A percentile compares a stretch with the other conserved stretches of the same genome.
Evolutionary conservation across 2,329 filamentous ascomycete genomes (phyloP).

Genomic region (Exophiala mesophila): DNA sequence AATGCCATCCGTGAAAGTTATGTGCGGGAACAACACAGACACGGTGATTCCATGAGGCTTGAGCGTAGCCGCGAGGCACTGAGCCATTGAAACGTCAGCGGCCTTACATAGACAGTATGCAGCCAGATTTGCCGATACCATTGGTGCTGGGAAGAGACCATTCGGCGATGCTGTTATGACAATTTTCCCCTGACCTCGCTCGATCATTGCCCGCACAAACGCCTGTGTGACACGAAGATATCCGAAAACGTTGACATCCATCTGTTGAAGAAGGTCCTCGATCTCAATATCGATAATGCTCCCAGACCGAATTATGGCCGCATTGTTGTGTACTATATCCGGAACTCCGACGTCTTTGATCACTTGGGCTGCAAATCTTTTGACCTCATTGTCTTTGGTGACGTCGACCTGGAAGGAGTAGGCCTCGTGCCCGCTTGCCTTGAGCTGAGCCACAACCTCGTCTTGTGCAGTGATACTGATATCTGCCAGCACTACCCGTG

Average conservation of each 20-base stretch:
- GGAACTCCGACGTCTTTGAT: not conserved
- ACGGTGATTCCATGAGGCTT: not conserved
- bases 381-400: not conserved
- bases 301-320: not conserved
- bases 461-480: not conserved
- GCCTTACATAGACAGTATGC: conserved; percentile 2
- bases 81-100: conserved; percentile 1
- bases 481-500: conserved; percentile 39
- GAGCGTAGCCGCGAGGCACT: conserved; percentile 1
- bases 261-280: not conserved
- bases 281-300: conserved; percentile 1
- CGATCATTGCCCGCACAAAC: conserved; percentile 1
- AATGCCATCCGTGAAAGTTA: not conserved
- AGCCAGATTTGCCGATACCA: not conserved
- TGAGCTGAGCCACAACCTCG: not conserved
- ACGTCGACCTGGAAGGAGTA: not conserved
- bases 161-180: conserved; percentile 2
- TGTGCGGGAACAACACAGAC: not conserved
- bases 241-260: conserved; percentile 3
- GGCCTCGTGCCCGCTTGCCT: not conserved
- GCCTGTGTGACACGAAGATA: conserved; percentile 2
- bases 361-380: not conserved
- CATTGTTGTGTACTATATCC: conserved; percentile 6
- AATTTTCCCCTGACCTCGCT: conserved; percentile 1
- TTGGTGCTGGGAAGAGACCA: not conserved